Percentiles rank a stretch among this genome's conserved stretches.
Evolutionary conservation across 1,284 basidiomycete genomes (phyloP).

Genomic region (Fomitopsis palustris): DNA sequence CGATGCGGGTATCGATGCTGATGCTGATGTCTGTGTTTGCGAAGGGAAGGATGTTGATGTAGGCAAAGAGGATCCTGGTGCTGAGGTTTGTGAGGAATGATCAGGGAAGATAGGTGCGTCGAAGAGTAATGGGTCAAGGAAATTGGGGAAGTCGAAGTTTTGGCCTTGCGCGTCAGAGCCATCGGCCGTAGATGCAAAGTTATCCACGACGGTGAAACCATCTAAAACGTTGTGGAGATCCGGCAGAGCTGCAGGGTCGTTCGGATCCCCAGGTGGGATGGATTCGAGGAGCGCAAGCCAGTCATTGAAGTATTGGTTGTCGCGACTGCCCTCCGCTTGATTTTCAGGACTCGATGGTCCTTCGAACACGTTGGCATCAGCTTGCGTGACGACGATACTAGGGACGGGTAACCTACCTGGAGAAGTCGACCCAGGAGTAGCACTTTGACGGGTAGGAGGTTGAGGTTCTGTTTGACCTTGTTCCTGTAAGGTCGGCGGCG

Average conservation of each 20-base stretch:
- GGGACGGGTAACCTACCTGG: background rate
- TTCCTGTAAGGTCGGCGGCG: background rate
- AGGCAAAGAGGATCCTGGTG: background rate
- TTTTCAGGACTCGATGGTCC: background rate
- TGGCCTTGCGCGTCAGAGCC: background rate
- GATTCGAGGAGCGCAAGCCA: slow-evolving; percentile 20
- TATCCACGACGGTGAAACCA: slow-evolving; percentile 3
- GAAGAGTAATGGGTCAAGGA: slow-evolving; percentile 34
- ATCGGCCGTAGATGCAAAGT: background rate
- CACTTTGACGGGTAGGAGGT: background rate
- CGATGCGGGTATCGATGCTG: background rate
- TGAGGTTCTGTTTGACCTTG: background rate
- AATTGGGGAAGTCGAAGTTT: slow-evolving; percentile 16
- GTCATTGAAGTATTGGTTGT: slow-evolving; percentile 18
- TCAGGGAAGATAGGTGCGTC: slow-evolving; percentile 18
- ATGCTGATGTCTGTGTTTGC: background rate
- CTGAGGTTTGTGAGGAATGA: background rate
- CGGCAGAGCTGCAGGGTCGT: slow-evolving; percentile 10
- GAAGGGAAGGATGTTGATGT: background rate
- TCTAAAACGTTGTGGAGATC: slow-evolving; percentile 10
- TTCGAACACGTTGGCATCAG: background rate
- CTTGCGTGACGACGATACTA: background rate
- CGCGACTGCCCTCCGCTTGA: slow-evolving; percentile 5
- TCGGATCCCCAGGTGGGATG: slow-evolving; percentile 22
- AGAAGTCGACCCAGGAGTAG: no score